phyloP scores from a whole-genome alignment of 805 yeast species.

The Zygoascus ofunaensis region DNA sequence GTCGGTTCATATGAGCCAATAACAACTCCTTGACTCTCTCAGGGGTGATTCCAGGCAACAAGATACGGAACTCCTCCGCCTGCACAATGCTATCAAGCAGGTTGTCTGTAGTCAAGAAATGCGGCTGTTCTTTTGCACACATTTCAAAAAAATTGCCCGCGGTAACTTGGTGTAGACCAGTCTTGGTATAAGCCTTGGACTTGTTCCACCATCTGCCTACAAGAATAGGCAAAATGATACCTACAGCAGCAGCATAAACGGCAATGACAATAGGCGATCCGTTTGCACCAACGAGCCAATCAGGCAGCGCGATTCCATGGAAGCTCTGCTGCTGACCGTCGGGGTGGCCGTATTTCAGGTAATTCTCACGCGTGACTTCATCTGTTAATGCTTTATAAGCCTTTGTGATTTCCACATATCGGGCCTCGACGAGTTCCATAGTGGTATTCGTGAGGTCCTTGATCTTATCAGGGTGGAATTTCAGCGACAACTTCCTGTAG shows the following conservation, averaged over 20 bases:
- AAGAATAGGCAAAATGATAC: constrained; percentile 64
- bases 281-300: constrained; percentile 76
- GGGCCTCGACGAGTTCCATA: constrained; percentile 60
- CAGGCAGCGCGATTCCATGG: constrained; percentile 94
- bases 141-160: constrained; percentile 68
- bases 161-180: constrained; percentile 75
- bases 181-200: constrained; percentile 69
- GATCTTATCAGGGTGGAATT: constrained; percentile 90
- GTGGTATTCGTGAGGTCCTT: constrained; percentile 46
- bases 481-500: constrained; percentile 78
- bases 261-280: constrained; percentile 58
- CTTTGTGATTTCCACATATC: constrained; percentile 71
- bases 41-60: constrained; percentile 35
- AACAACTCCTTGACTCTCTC: constrained; percentile 45
- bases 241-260: constrained; percentile 62
- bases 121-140: constrained; percentile 51
- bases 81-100: constrained; percentile 51
- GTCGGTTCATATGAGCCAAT: constrained; percentile 50
- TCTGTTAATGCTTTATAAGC: constrained; percentile 96
- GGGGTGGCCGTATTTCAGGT: constrained; percentile 86
- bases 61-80: constrained; percentile 53
- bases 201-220: constrained; percentile 90
- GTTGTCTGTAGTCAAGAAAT: constrained; percentile 45
- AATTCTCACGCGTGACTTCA: constrained; percentile 73
- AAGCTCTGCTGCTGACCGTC: constrained; percentile 89